Conservation (phyloP, 1,139 yeast genomes). For the Wickerhamiella pararugosa region DNA sequence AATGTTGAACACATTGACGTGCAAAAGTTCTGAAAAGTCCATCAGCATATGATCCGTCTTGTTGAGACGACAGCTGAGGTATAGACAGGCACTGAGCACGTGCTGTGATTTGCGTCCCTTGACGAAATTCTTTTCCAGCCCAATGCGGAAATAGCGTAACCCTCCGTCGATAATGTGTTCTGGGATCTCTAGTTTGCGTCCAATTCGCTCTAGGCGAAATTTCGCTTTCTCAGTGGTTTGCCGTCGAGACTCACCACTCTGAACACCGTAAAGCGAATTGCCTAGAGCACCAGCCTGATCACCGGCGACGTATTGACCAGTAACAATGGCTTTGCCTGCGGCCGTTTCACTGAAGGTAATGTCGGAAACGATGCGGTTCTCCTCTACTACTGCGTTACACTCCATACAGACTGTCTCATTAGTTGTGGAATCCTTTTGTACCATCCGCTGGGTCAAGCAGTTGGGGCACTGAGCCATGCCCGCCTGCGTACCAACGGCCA, state of each 20-base stretch:
- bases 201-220: slow-evolving; percentile 62
- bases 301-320: slow-evolving; percentile 82
- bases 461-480: too few species aligned
- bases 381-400: slow-evolving; percentile 84
- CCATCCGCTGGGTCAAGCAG: too few species aligned
- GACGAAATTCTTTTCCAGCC: slow-evolving; percentile 74
- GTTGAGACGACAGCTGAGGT: slow-evolving; percentile 85
- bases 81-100: slow-evolving; percentile 87
- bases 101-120: slow-evolving; percentile 92
- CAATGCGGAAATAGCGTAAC: slow-evolving; percentile 73
- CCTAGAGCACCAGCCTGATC: slow-evolving; percentile 54
- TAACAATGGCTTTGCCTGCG: slow-evolving; percentile 89
- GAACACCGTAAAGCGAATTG: slow-evolving; percentile 46
- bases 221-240: slow-evolving; percentile 76
- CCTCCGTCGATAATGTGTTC: slow-evolving; percentile 81
- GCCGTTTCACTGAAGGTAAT: slow-evolving; percentile 87
- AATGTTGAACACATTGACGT: slow-evolving; percentile 80
- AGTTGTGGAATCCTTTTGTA: slow-evolving; percentile 10
- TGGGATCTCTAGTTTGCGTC: slow-evolving; percentile 62
- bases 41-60: slow-evolving; percentile 89
- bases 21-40: slow-evolving; percentile 81
- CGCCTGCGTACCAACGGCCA: too few species aligned
- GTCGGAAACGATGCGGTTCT: slow-evolving; percentile 88
- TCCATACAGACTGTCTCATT: slow-evolving; percentile 54
- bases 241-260: slow-evolving; percentile 58